A percentile compares a stretch with the other conserved stretches of the same genome.
Conservation (phyloP, 1,284 basidiomycete species). For the Boletus sp. region DNA sequence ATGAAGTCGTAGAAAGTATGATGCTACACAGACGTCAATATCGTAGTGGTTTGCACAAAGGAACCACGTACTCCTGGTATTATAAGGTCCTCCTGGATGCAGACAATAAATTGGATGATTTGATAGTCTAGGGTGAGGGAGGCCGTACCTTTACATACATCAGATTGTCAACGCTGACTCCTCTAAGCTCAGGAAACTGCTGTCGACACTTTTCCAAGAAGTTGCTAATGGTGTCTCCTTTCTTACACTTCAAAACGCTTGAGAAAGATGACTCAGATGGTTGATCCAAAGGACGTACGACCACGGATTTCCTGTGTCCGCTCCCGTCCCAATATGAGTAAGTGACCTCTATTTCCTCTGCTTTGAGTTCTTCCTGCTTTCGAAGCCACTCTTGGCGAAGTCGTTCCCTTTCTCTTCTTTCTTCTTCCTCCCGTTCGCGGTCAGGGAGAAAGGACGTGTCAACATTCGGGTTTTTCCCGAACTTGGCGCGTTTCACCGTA, state of each 20-base stretch:
- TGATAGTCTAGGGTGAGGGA: not conserved
- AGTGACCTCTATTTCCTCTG: constrained; percentile 85
- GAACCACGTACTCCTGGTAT: constrained; percentile 75
- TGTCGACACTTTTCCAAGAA: constrained; percentile 93
- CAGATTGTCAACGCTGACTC: constrained; percentile 89
- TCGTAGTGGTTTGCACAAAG: not conserved
- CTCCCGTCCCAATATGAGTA: constrained; percentile 99
- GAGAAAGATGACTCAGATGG: not conserved
- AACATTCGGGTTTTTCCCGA: constrained; percentile 92
- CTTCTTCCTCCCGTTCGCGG: constrained; percentile 89
- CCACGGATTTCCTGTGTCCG: constrained; percentile 91
- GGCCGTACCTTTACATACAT: constrained; percentile 94
- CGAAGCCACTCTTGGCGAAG: constrained; percentile 88
- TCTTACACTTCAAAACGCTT: constrained; percentile 72
- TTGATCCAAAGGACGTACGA: constrained; percentile 49
- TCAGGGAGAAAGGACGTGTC: constrained; percentile 99
- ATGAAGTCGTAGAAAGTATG: constrained; percentile 99
- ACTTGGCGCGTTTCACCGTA: constrained; percentile 67
- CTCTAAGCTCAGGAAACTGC: constrained; percentile 89
- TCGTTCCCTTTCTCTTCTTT: constrained; percentile 83
- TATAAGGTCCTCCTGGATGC: constrained; percentile 82
- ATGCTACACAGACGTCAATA: constrained; percentile 55
- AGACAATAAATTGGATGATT: constrained; percentile 2
- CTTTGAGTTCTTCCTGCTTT: constrained; percentile 85
- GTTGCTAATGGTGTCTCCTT: constrained; percentile 87